Evolutionary conservation across 1,139 yeast species (phyloP).

Genomic region (Hyphopichia buzzinii): DNA sequence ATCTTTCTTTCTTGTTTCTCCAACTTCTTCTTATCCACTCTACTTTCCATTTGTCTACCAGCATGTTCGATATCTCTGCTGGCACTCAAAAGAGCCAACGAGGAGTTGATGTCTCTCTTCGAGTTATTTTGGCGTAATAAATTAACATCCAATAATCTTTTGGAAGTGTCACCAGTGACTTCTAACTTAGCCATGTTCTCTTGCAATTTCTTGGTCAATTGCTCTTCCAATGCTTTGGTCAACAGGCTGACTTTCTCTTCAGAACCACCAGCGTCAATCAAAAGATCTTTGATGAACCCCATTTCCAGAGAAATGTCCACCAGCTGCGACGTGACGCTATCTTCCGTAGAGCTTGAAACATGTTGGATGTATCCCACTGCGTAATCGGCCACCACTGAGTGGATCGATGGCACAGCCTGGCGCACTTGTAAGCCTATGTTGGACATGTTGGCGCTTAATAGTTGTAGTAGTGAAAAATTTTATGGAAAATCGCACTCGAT

Average conservation of each 20-base stretch:
- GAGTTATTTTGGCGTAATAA: slow-evolving; percentile 55
- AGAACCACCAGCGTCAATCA: slow-evolving; percentile 79
- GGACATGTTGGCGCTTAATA: no score
- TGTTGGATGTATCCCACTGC: slow-evolving; percentile 88
- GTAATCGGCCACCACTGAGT: slow-evolving; percentile 87
- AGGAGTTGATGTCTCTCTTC: slow-evolving; percentile 70
- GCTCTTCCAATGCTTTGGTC: slow-evolving; percentile 41
- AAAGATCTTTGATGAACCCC: slow-evolving; percentile 57
- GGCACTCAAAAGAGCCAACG: slow-evolving; percentile 71
- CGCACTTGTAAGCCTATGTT: slow-evolving; percentile 70
- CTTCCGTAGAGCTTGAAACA: slow-evolving; percentile 70
- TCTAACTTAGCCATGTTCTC: slow-evolving; percentile 72
- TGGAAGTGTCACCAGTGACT: slow-evolving; percentile 74
- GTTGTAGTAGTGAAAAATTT: no score
- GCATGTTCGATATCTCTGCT: slow-evolving; percentile 84
- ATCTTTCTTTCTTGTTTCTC: slow-evolving; percentile 97
- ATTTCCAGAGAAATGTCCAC: slow-evolving; percentile 67
- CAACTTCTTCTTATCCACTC: slow-evolving; percentile 93
- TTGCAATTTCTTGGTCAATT: slow-evolving; percentile 54
- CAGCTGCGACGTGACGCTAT: slow-evolving; percentile 76
- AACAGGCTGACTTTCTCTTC: slow-evolving; percentile 53
- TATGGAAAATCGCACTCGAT: no score
- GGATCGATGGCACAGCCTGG: slow-evolving; percentile 83
- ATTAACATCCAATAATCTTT: slow-evolving; percentile 72
- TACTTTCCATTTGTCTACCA: slow-evolving; percentile 87